Conservation (phyloP, 441 rosid species). For the Arabidopsis lyrata region DNA sequence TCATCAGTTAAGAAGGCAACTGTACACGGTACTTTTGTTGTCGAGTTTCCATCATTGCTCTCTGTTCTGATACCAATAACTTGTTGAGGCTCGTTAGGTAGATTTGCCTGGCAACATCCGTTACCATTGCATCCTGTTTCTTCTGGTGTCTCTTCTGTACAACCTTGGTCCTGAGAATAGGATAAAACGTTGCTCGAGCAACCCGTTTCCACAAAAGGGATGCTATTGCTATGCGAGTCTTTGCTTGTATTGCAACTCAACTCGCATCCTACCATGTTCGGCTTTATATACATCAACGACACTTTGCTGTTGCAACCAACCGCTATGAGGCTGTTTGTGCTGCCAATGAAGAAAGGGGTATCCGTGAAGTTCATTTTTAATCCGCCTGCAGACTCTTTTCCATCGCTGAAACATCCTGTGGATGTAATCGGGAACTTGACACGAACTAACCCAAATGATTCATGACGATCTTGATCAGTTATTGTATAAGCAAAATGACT, state of each 20-base stretch:
- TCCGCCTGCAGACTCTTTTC: background rate
- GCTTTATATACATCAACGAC: slow-evolving; percentile 33
- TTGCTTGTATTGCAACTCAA: slow-evolving; percentile 14
- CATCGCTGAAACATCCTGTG: slow-evolving; percentile 30
- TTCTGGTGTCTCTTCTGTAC: no score
- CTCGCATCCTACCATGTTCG: slow-evolving; percentile 36
- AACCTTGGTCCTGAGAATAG: no score
- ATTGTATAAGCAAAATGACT: accelerated
- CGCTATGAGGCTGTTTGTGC: slow-evolving; percentile 25
- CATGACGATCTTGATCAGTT: background rate
- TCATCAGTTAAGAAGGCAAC: slow-evolving; percentile 38
- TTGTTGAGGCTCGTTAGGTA: slow-evolving; percentile 18
- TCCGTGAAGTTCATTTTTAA: slow-evolving; percentile 19
- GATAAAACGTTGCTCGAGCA: no score
- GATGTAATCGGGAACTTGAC: slow-evolving; percentile 37
- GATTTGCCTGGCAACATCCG: slow-evolving; percentile 21
- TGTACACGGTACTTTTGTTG: slow-evolving; percentile 1
- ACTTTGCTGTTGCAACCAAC: slow-evolving; percentile 47
- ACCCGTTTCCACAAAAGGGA: slow-evolving; percentile 6
- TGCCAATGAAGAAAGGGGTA: slow-evolving; percentile 34
- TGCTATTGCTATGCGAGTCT: background rate
- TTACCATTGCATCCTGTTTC: slow-evolving; percentile 18
- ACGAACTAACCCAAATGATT: background rate
- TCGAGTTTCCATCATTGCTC: slow-evolving; percentile 12
- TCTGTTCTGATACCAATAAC: slow-evolving; percentile 19